These are phyloP conservation scores for Dalbergia cultrata DNA, from an alignment of 306 rosid genomes.

Conservation along the genomic window DNA sequence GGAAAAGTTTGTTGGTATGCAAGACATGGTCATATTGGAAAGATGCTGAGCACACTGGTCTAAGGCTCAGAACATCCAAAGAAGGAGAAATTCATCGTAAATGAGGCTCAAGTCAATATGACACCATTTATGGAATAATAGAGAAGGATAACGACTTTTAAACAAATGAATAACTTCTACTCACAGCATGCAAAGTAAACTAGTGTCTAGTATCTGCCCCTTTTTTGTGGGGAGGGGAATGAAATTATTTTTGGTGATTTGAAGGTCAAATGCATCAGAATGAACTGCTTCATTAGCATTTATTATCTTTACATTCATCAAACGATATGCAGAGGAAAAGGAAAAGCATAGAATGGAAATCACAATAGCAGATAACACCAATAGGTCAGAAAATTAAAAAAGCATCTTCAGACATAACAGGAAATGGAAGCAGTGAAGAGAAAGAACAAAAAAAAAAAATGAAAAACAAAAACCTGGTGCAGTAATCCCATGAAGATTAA, in stretches of 20 bases:
- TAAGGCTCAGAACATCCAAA: conserved; percentile 21
- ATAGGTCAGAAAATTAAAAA: neutral
- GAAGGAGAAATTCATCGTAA: conserved; percentile 13
- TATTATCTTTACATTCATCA: conserved; percentile 32
- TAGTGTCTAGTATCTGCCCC: conserved; percentile 34
- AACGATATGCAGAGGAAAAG: neutral
- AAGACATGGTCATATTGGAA: conserved; percentile 5
- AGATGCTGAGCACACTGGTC: conserved; percentile 24
- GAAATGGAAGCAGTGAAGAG: conserved; percentile 16
- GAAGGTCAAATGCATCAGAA: conserved; percentile 9
- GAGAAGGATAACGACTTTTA: conserved; percentile 15
- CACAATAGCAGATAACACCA: neutral
- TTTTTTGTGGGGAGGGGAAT: neutral
- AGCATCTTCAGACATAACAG: neutral
- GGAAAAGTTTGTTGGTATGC: conserved; percentile 29
- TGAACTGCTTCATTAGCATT: conserved; percentile 28
- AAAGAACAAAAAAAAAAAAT: neutral
- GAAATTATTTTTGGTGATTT: neutral
- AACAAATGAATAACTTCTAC: conserved; percentile 30
- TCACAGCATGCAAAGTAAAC: conserved; percentile 15
- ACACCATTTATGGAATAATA: conserved; percentile 3
- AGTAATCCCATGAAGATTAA: conserved; percentile 93
- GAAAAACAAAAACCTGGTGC: conserved; percentile 71
- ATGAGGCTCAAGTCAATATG: neutral
- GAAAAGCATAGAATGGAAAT: conserved; percentile 12